A percentile compares a stretch with the other conserved stretches of the same genome.
Conservation (phyloP, 306 rosid species). For the Pterocarpus macrocarpus region DNA sequence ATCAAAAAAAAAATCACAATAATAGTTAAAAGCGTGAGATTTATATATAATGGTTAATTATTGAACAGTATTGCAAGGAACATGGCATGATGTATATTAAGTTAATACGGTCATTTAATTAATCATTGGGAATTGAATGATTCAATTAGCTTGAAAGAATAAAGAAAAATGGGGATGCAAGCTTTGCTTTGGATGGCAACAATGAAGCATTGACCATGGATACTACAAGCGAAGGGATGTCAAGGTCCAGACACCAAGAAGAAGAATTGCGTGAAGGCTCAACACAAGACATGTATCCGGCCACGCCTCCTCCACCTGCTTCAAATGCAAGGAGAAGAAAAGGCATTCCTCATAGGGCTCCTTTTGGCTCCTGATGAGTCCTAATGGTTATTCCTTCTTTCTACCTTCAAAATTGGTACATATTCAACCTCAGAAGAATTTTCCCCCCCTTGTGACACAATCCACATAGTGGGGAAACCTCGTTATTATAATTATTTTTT, state of each 20-base stretch:
- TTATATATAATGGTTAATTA: neutral
- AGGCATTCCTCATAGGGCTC: conserved; percentile 98
- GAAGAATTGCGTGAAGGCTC: conserved; percentile 84
- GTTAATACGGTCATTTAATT: neutral
- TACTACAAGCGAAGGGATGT: conserved; percentile 50
- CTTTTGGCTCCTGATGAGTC: conserved; percentile 72
- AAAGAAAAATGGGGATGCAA: conserved; percentile 85
- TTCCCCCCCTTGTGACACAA: conserved; percentile 1
- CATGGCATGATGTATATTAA: conserved; percentile 29
- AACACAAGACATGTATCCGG: conserved; percentile 75
- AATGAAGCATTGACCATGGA: conserved; percentile 47
- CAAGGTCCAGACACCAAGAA: conserved; percentile 58
- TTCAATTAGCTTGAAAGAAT: conserved; percentile 76
- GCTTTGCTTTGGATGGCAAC: conserved; percentile 66
- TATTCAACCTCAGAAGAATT: conserved; percentile 31
- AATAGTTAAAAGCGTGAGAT: neutral
- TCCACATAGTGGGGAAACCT: conserved; percentile 38
- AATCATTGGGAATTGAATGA: conserved; percentile 28
- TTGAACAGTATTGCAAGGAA: conserved; percentile 32
- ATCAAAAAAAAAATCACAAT: neutral
- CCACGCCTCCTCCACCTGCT: conserved; percentile 86
- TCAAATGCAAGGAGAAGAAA: conserved; percentile 90
- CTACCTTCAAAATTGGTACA: conserved; percentile 41
- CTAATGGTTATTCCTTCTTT: neutral
- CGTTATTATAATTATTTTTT: conserved; percentile 29